Base-by-base conservation (phyloP, 176 grass and related monocot species). In the Alloteropsis semialata region DNA sequence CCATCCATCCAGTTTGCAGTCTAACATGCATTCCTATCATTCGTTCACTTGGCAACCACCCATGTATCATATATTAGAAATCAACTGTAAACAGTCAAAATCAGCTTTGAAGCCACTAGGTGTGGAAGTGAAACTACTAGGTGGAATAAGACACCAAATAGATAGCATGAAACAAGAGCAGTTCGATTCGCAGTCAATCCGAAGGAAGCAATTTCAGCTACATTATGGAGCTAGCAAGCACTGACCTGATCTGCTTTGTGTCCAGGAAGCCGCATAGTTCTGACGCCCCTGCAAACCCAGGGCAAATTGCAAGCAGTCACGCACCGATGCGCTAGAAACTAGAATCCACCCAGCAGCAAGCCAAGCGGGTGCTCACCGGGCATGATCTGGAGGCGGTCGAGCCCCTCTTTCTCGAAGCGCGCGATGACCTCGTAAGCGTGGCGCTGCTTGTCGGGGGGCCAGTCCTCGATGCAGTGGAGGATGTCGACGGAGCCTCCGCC, bases 371-470 rank as follows among this genome's bases (percentile, higher is more conserved):
- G 77, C 49, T 60, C 34, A 98, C 96, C 96, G 25, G 90, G 90
- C 96, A 98, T 95, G 79, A 98, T 95, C 84, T 95, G 92, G 53
- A 98, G 96, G 39, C 92, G 89, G 78, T 95, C 92, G 71, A 98
- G 86, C 5, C 92, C 92, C 8, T 95, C 85, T 19, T 86, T 84
- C 90, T 98, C 92, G 87, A 98, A 98, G 27, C 84, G 53, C 30
- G 92, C 82, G 68, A 98, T 98, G 76, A 89, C 84, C 84, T 95
- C 92, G 87, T 95, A 95, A 2, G 92, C 91, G 13, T 76, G 88
- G 60, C 63, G 85, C 92, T 98, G 90, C 81, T 88, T 64, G 75
- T 85, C 76, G 15, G 92, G 84, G 19, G 29, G 63, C 92, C 88
- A 93, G 11, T 32, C 17, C 72, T 98, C 91, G 44, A 98, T 93